A percentile compares a stretch with the other conserved stretches of the same genome.
These are phyloP conservation scores for Phytophthora niederhauseri DNA, from an alignment of 352 stramenopile genomes.

Conservation along the genomic window DNA sequence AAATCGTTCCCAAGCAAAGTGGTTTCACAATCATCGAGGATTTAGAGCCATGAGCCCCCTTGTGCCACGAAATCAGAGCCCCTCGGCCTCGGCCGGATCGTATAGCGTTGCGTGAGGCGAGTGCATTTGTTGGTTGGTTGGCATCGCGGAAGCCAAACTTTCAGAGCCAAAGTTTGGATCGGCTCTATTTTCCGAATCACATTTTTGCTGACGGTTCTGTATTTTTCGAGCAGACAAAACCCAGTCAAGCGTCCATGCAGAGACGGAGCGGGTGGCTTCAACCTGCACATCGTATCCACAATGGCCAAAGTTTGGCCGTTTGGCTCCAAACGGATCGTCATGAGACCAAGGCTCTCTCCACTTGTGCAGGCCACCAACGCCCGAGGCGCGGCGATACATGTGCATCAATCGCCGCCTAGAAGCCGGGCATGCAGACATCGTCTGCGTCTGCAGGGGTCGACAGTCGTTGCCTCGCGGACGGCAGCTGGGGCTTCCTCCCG, in stretches of 20 bases:
- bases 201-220: slow-evolving; percentile 16
- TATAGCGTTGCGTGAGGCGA: too few species aligned
- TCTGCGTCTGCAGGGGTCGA: background rate
- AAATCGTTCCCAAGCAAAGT: too few species aligned
- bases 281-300: background rate
- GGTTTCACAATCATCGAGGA: too few species aligned
- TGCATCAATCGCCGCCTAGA: background rate
- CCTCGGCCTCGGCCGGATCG: too few species aligned
- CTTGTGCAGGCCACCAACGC: background rate
- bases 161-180: too few species aligned
- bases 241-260: background rate
- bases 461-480: background rate
- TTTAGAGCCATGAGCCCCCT: too few species aligned
- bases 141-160: too few species aligned
- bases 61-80: background rate
- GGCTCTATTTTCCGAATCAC: slow-evolving; percentile 12
- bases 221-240: slow-evolving; percentile 23
- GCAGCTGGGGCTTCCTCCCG: background rate
- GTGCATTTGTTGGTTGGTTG: background rate
- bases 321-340: background rate
- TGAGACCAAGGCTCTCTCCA: background rate
- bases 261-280: slow-evolving; percentile 27
- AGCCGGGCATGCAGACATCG: background rate
- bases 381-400: background rate
- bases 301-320: background rate